These are phyloP conservation scores for Amanita thiersii DNA, from an alignment of 768 basidiomycete species.

Conservation along the genomic window DNA sequence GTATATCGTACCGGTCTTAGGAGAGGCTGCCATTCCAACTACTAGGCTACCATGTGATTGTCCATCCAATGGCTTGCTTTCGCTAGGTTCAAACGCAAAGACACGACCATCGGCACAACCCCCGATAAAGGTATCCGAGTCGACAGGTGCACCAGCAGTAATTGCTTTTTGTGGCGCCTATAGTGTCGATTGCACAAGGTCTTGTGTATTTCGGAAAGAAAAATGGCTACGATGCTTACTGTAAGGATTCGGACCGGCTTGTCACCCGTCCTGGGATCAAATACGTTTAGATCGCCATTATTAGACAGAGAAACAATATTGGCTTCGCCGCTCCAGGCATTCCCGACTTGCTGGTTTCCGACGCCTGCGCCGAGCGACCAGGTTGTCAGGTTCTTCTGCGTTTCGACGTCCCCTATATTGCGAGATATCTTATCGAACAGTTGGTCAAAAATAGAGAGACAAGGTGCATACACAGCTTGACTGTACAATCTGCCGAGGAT, in stretches of 20 bases:
- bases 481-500: slow-evolving; percentile 79
- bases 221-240: slow-evolving; percentile 27
- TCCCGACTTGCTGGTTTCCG: slow-evolving; percentile 79
- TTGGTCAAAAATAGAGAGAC: no score
- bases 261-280: slow-evolving; percentile 64
- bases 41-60: slow-evolving; percentile 66
- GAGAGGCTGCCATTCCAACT: slow-evolving; percentile 44
- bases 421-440: neutral
- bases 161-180: slow-evolving; percentile 81
- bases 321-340: slow-evolving; percentile 67
- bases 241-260: slow-evolving; percentile 54
- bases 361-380: slow-evolving; percentile 75
- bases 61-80: slow-evolving; percentile 41
- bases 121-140: slow-evolving; percentile 60
- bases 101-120: slow-evolving; percentile 78
- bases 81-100: slow-evolving; percentile 48
- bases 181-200: neutral
- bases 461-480: slow-evolving; percentile 77
- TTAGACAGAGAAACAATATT: slow-evolving; percentile 80
- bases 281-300: slow-evolving; percentile 71
- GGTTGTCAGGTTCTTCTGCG: slow-evolving; percentile 53
- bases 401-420: slow-evolving; percentile 75
- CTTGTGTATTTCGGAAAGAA: neutral
- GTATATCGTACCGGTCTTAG: slow-evolving; percentile 43
- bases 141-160: slow-evolving; percentile 45